Conservation (phyloP, 345 rosid genomes). For the Nasturtium officinale region DNA sequence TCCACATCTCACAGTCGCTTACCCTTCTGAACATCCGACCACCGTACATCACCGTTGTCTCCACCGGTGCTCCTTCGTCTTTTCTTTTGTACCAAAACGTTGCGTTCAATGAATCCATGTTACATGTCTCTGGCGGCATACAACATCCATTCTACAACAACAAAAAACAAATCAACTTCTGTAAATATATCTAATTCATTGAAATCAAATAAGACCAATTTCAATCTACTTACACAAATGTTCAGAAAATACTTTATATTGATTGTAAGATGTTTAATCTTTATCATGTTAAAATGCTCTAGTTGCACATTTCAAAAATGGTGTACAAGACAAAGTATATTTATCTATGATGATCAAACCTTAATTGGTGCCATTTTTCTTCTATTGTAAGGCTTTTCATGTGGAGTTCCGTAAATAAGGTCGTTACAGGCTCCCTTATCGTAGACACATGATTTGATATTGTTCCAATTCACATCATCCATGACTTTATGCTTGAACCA, state of each 20-base stretch:
- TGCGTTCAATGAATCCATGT: slow-evolving; percentile 62
- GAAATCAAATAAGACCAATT: not conserved
- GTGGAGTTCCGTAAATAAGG: slow-evolving; percentile 23
- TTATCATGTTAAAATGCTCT: not conserved
- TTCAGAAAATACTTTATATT: not conserved
- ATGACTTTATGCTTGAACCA: slow-evolving; percentile 61
- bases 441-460: slow-evolving; percentile 66
- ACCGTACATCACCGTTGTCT: slow-evolving; percentile 21
- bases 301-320: not conserved
- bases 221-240: not conserved
- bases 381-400: slow-evolving; percentile 44
- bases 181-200: not conserved
- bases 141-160: slow-evolving; percentile 76
- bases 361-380: slow-evolving; percentile 56
- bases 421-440: slow-evolving; percentile 53
- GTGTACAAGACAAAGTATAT: not conserved
- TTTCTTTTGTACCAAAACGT: slow-evolving; percentile 59
- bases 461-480: slow-evolving; percentile 52
- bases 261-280: not conserved
- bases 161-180: not conserved
- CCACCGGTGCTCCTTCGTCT: slow-evolving; percentile 31
- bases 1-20: slow-evolving; percentile 63
- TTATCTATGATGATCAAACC: slow-evolving; percentile 45
- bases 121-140: slow-evolving; percentile 63
- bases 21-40: slow-evolving; percentile 21